Conservation (phyloP, 176 grass and related monocot species). For the Tuctoria greenei region DNA sequence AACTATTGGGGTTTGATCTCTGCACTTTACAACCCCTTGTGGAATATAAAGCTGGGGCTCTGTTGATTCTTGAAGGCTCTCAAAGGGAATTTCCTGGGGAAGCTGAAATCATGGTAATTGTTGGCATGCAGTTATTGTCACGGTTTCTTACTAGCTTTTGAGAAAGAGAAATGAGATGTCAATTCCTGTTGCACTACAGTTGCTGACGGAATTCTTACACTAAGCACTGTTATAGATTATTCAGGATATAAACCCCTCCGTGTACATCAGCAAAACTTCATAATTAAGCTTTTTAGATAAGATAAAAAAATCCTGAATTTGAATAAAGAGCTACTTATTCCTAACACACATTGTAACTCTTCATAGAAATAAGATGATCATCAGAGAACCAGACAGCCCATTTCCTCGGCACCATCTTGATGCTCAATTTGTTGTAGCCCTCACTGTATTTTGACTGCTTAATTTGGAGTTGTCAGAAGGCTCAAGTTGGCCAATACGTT, state of each 20-base stretch:
- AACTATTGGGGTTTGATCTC: conserved; percentile 20
- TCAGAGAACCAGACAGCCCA: background rate
- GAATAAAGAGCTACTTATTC: conserved; percentile 9
- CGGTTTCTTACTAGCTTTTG: conserved; percentile 28
- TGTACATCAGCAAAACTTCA: background rate
- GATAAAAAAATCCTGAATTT: background rate
- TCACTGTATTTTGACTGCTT: background rate
- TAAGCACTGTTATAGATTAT: background rate
- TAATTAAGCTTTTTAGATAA: background rate
- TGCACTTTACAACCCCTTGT: conserved; percentile 40
- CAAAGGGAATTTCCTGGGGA: conserved; percentile 5
- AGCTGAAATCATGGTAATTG: conserved; percentile 38
- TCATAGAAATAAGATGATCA: background rate
- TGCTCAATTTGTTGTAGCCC: background rate
- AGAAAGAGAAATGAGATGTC: conserved; percentile 22
- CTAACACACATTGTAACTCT: background rate
- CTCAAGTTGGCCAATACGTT: background rate
- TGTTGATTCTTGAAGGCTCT: conserved; percentile 38
- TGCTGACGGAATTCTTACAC: background rate
- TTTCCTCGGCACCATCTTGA: background rate
- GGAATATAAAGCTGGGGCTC: conserved; percentile 41
- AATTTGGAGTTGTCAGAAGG: background rate
- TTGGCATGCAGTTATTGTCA: conserved; percentile 38
- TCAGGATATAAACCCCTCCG: background rate
- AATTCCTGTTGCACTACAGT: conserved; percentile 10